Evolutionary conservation across 2,329 filamentous ascomycete species (phyloP).

Genomic region (Aotearoamyces nothofagi): DNA sequence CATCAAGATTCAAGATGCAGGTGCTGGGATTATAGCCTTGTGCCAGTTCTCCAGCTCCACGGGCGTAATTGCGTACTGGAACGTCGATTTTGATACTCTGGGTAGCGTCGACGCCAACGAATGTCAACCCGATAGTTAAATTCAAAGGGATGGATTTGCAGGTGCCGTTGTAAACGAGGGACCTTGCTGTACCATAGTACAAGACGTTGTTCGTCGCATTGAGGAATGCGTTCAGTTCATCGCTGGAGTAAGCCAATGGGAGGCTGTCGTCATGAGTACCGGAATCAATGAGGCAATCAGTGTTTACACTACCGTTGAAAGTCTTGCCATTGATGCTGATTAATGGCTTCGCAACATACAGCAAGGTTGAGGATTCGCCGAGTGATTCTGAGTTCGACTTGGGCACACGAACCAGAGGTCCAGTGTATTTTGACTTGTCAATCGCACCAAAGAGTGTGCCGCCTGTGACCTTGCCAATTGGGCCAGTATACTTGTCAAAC

Average conservation of each 20-base stretch:
- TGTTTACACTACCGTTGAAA: constrained; percentile 6
- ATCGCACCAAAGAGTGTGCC: constrained; percentile 20
- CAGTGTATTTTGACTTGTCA: constrained; percentile 19
- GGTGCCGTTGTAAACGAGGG: constrained; percentile 14
- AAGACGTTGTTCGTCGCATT: constrained; percentile 9
- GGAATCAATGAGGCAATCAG: constrained; percentile 19
- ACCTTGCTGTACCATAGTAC: constrained; percentile 7
- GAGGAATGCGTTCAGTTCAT: constrained; percentile 8
- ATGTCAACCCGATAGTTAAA: constrained; percentile 14
- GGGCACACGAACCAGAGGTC: constrained; percentile 18
- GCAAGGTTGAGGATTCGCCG: constrained; percentile 5
- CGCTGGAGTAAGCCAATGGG: constrained; percentile 9
- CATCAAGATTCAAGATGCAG: constrained; percentile 17
- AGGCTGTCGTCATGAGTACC: constrained; percentile 15
- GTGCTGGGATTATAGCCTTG: no score
- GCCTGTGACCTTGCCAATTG: constrained; percentile 15
- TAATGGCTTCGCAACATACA: constrained; percentile 12
- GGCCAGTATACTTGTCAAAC: constrained; percentile 17
- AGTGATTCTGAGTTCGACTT: constrained; percentile 2
- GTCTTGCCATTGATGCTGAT: constrained; percentile 11
- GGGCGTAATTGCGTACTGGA: constrained; percentile 19
- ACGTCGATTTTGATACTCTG: constrained; percentile 16
- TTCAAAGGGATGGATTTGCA: constrained; percentile 18
- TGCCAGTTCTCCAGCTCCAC: constrained; percentile 9
- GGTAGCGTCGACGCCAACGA: constrained; percentile 11